Evolutionary conservation across 2,329 filamentous ascomycete species (phyloP), one percentile per base, ranked within the genome.

Genomic region (Coniochaeta prunicola): DNA sequence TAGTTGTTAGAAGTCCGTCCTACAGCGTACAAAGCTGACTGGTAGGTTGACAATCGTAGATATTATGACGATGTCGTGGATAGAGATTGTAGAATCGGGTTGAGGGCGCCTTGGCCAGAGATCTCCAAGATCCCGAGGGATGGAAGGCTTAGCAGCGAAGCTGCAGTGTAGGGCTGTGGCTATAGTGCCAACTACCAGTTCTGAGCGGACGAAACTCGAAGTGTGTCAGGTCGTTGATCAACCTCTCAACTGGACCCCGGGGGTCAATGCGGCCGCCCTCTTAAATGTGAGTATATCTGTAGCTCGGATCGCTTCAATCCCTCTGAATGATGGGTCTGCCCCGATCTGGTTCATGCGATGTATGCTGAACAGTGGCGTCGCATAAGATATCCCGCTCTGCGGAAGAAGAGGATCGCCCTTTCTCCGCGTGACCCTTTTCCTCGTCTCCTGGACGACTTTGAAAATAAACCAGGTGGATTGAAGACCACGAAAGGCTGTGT

Each of bases 251-350:
- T 33, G 56, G 50, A 54, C 55, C 50, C n/a, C 55, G 24, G 19
- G 26, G 40, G 28, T 61, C 59, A 57, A 60, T 60, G 59, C 59
- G 57, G 57, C 50, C 56, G 36, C 56, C 21, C 38, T 50, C 58
- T 57, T 31, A 38, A 59, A 19, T 68, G 45, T 17, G 45, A 12
- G n/a, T 50, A 50, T 50, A 50, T 30, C 45, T 50, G 45, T 50
- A 28, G 45, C 45, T 50, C 55, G 55, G 36, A 57, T 57, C 55
- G 31, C 33, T 36, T 57, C 40, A 24, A 24, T 45, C 21, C 40
- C 17, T 45, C 40, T 50, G 13, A 30, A 50, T 50, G 45, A 50
- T 26, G 24, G 45, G 28, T 12, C 45, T 28, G 6, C 3, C 24
- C 45, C 45, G 45, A 50, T 30, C 26, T 50, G 19, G n/a, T 50